Conservation (phyloP, 164 flowering plant genomes). For the Tetrastigma voinierianum region DNA sequence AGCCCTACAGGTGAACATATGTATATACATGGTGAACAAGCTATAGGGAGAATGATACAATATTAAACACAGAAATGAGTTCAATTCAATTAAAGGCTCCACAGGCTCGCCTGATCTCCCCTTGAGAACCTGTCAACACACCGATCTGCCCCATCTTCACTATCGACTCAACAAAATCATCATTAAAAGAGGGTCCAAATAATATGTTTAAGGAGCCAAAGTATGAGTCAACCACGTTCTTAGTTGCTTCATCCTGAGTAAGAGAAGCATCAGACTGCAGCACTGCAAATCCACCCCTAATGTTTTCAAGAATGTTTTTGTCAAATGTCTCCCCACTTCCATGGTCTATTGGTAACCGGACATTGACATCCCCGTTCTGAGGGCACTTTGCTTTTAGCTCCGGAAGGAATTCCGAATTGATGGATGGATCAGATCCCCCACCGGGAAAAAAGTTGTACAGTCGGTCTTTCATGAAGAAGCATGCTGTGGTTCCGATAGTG, state of each 20-base stretch:
- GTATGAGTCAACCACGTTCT: slow-evolving; percentile 50
- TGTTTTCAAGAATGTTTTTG: slow-evolving; percentile 46
- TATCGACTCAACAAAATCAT: slow-evolving; percentile 59
- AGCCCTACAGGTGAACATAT: no score
- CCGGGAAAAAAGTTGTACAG: slow-evolving; percentile 54
- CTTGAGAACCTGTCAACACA: slow-evolving; percentile 43
- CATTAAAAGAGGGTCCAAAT: slow-evolving; percentile 46
- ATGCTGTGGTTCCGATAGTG: slow-evolving; percentile 84
- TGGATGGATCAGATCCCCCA: slow-evolving; percentile 61
- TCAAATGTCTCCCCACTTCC: slow-evolving; percentile 54
- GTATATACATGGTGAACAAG: no score
- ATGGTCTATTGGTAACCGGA: slow-evolving; percentile 45
- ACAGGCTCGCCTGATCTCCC: slow-evolving; percentile 57
- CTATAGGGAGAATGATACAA: not conserved
- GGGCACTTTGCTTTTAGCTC: slow-evolving; percentile 53
- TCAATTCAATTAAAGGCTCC: slow-evolving; percentile 48
- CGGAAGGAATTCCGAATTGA: slow-evolving; percentile 54
- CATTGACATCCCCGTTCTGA: slow-evolving; percentile 43
- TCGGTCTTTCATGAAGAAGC: slow-evolving; percentile 72
- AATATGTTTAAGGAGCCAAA: slow-evolving; percentile 27
- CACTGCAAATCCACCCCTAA: slow-evolving; percentile 65
- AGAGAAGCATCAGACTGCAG: slow-evolving; percentile 67
- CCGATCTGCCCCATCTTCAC: slow-evolving; percentile 68
- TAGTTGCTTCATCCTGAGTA: slow-evolving; percentile 44
- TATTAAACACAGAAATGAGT: not conserved